Evolutionary conservation across 177 flowering plant species (phyloP).

Genomic region (Vitis hybrid): DNA sequence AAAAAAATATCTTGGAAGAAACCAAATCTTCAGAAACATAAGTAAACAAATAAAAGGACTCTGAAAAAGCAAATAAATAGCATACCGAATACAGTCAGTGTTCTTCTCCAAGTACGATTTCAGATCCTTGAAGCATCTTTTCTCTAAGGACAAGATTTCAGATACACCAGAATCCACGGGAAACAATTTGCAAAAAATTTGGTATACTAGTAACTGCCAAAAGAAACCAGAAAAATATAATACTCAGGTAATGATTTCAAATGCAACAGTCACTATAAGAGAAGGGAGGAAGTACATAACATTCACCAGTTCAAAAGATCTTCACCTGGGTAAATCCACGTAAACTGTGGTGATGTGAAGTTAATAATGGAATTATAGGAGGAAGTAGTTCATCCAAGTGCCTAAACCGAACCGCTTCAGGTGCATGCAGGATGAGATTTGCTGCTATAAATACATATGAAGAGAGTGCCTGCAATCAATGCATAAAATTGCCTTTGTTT

Average conservation of each 20-base stretch:
- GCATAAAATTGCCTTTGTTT: neutral
- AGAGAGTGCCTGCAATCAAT: constrained; percentile 76
- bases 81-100: constrained; percentile 77
- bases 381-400: constrained; percentile 81
- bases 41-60: neutral
- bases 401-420: constrained; percentile 34
- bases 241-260: neutral
- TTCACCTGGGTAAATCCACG: constrained; percentile 94
- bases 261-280: neutral
- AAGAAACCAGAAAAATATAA: neutral
- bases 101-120: constrained; percentile 66
- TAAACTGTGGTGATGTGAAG: constrained; percentile 96
- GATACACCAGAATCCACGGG: constrained; percentile 37
- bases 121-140: constrained; percentile 68
- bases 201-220: constrained; percentile 75
- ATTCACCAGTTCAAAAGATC: constrained; percentile 1
- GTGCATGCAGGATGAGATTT: constrained; percentile 81
- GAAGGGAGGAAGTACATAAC: neutral
- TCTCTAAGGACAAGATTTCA: constrained; percentile 52
- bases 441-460: constrained; percentile 98
- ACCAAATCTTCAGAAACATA: neutral
- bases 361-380: constrained; percentile 80
- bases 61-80: neutral
- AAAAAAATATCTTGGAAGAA: too few species aligned
- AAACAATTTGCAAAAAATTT: constrained; percentile 62